These are phyloP conservation scores for Hibiscus trionum DNA, from an alignment of 345 rosid species.

Conservation along the genomic window DNA sequence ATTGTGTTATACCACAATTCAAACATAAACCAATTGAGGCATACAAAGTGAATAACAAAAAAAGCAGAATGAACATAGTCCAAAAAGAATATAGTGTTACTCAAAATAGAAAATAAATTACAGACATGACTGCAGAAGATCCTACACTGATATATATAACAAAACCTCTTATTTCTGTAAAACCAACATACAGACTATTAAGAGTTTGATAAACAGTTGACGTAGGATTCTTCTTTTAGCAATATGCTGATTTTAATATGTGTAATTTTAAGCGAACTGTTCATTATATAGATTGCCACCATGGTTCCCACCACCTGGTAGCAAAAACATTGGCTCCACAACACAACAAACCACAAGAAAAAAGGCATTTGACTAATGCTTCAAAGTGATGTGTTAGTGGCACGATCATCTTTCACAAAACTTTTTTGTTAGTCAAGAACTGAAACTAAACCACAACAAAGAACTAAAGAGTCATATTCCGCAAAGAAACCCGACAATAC, in stretches of 20 bases:
- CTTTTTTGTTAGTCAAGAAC: background rate
- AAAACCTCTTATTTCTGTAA: background rate
- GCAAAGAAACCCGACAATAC: constrained; percentile 4
- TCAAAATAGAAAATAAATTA: background rate
- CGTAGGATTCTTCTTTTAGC: constrained; percentile 6
- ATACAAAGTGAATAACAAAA: background rate
- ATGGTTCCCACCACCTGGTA: background rate
- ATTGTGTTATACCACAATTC: background rate
- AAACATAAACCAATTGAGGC: background rate
- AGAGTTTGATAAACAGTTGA: background rate
- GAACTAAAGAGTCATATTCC: background rate
- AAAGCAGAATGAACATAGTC: background rate
- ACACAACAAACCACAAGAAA: background rate
- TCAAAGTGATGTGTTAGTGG: background rate
- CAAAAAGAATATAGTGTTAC: constrained; percentile 1
- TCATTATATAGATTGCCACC: background rate
- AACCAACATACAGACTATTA: background rate
- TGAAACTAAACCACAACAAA: background rate
- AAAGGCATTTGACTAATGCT: constrained; percentile 1
- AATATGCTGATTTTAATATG: constrained; percentile 1
- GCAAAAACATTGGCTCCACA: background rate
- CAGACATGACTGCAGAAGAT: background rate
- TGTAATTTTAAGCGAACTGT: background rate
- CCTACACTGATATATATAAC: background rate
- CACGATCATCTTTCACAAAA: background rate